Conservation (phyloP, 2,329 filamentous ascomycete genomes). For the Alternaria sp. region DNA sequence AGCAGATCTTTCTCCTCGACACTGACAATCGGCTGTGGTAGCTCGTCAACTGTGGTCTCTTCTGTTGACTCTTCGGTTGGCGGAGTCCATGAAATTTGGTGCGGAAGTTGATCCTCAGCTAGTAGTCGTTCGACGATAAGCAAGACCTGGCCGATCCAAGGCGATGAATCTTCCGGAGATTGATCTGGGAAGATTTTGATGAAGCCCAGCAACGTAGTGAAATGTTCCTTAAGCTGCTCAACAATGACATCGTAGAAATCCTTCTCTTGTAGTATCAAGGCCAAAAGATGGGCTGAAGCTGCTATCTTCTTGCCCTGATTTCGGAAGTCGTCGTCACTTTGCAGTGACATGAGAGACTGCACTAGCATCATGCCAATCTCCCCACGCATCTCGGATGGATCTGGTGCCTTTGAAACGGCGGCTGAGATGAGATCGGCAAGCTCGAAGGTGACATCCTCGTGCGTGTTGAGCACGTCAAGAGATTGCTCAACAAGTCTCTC, state of each 20-base stretch:
- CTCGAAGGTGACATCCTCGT: constrained; percentile 89
- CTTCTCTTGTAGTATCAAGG: constrained; percentile 83
- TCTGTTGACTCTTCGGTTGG: constrained; percentile 59
- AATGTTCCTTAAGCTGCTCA: constrained; percentile 77
- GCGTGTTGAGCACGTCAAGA: constrained; percentile 86
- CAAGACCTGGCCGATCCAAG: constrained; percentile 91
- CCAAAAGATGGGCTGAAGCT: constrained; percentile 90
- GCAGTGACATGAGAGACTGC: constrained; percentile 78
- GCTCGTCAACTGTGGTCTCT: constrained; percentile 64
- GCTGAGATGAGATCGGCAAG: constrained; percentile 85
- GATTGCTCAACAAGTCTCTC: constrained; percentile 86
- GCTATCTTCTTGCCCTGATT: constrained; percentile 75
- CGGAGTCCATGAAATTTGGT: constrained; percentile 74
- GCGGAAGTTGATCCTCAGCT: constrained; percentile 86
- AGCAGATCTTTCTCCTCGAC: constrained; percentile 73
- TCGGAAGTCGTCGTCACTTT: constrained; percentile 65
- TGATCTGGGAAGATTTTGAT: constrained; percentile 75
- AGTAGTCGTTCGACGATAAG: constrained; percentile 89
- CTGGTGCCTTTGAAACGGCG: constrained; percentile 70
- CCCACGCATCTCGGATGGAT: constrained; percentile 67
- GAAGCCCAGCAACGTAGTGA: constrained; percentile 79
- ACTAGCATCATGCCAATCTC: constrained; percentile 86
- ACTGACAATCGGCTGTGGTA: constrained; percentile 70
- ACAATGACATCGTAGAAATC: constrained; percentile 82
- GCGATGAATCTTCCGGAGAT: constrained; percentile 79